phyloP scores from a whole-genome alignment of 2,329 filamentous ascomycete genomes.

The Pseudogymnoascus sp. region DNA sequence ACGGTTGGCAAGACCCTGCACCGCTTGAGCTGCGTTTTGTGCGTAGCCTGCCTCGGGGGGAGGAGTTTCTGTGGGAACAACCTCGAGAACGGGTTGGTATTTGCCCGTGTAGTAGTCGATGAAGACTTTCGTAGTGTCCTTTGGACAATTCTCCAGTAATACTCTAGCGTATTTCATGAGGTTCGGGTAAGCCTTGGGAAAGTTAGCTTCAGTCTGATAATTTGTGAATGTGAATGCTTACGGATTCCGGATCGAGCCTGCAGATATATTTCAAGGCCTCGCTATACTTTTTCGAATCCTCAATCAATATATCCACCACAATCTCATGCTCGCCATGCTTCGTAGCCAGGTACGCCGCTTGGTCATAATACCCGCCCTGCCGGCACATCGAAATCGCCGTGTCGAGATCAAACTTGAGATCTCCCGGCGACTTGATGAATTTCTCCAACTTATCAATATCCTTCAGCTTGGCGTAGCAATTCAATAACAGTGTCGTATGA shows the following conservation, averaged over 20 bases:
- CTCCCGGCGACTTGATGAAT: slow-evolving; percentile 91
- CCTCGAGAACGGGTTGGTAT: slow-evolving; percentile 64
- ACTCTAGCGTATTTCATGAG: slow-evolving; percentile 94
- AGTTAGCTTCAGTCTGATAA: slow-evolving; percentile 11
- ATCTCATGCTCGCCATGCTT: slow-evolving; percentile 90
- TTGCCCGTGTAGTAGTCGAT: slow-evolving; percentile 89
- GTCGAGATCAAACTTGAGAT: slow-evolving; percentile 92
- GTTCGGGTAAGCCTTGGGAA: slow-evolving; percentile 64
- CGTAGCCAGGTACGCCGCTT: slow-evolving; percentile 88
- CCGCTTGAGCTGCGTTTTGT: slow-evolving; percentile 57
- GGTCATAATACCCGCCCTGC: slow-evolving; percentile 92
- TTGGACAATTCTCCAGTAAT: slow-evolving; percentile 75
- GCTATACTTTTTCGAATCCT: slow-evolving; percentile 83
- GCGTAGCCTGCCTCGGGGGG: slow-evolving; percentile 24
- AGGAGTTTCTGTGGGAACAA: slow-evolving; percentile 17
- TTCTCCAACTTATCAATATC: slow-evolving; percentile 93
- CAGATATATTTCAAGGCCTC: slow-evolving; percentile 90
- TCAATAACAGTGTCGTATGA: slow-evolving; percentile 86
- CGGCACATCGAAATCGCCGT: slow-evolving; percentile 97
- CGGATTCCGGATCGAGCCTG: slow-evolving; percentile 68
- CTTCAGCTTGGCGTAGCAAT: slow-evolving; percentile 97
- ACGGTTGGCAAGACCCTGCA: slow-evolving; percentile 77
- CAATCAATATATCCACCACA: slow-evolving; percentile 90
- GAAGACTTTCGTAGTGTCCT: slow-evolving; percentile 76
- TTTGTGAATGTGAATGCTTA: slow-evolving; percentile 33